Evolutionary conservation across 441 rosid genomes (phyloP).

Genomic region (California macrophylla): DNA sequence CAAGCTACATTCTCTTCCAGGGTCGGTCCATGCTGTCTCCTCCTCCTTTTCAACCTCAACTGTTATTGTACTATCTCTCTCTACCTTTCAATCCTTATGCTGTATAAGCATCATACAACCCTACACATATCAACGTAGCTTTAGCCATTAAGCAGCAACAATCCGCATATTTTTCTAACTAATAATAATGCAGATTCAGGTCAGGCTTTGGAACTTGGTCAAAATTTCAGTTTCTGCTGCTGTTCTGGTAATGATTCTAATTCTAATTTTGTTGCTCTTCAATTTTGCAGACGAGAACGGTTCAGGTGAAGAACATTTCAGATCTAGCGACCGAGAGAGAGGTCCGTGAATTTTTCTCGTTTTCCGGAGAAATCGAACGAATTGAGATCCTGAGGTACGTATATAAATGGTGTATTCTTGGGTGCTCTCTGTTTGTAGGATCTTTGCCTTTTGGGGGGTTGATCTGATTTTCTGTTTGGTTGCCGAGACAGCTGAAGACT

Average conservation of each 20-base stretch:
- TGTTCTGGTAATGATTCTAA: neutral
- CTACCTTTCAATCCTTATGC: neutral
- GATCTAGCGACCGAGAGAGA: conserved; percentile 93
- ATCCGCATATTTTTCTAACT: neutral
- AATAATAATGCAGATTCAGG: neutral
- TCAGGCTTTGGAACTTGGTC: neutral
- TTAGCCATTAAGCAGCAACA: neutral
- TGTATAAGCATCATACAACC: neutral
- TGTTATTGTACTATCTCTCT: neutral
- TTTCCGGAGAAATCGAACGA: conserved; percentile 77
- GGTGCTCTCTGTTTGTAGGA: neutral
- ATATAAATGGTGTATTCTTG: neutral
- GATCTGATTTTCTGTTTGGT: neutral
- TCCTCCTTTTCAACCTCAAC: neutral
- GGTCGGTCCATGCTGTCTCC: neutral
- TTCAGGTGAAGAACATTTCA: conserved; percentile 67
- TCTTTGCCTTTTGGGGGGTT: neutral
- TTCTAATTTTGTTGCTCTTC: neutral
- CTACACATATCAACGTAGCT: neutral
- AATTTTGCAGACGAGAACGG: conserved; percentile 51
- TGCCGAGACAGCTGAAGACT: neutral
- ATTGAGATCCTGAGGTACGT: conserved; percentile 48
- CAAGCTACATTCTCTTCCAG: neutral
- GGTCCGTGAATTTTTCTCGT: conserved; percentile 95
- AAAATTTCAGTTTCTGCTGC: neutral